These are phyloP conservation scores for Blastobotrys arbuscula DNA, from an alignment of 1,139 yeast species.

Conservation along the genomic window DNA sequence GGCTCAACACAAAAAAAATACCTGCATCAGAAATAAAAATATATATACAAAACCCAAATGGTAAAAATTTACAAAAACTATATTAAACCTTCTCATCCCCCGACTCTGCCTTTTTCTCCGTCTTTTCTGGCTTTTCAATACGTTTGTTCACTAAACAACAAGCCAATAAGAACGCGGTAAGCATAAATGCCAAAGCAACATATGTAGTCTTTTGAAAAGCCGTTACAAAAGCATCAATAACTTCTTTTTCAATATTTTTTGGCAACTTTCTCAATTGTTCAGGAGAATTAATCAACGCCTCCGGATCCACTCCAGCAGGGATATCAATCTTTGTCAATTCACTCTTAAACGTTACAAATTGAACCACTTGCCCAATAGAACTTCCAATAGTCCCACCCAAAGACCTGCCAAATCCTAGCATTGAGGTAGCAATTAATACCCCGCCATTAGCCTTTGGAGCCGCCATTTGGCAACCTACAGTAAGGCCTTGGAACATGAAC, in stretches of 20 bases:
- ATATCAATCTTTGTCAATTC: constrained; percentile 7
- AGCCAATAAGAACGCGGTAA: constrained; percentile 16
- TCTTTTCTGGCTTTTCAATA: constrained; percentile 12
- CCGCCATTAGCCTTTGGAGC: constrained; percentile 51
- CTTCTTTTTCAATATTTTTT: constrained; percentile 11
- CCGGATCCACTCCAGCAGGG: constrained; percentile 15
- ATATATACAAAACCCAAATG: too few relatives aligned
- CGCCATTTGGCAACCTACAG: constrained; percentile 48
- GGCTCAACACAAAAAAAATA: too few relatives aligned
- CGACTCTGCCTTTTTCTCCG: not conserved
- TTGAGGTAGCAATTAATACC: constrained; percentile 45
- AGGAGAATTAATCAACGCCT: constrained; percentile 20
- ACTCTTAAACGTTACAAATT: constrained; percentile 32
- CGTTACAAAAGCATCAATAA: constrained; percentile 22
- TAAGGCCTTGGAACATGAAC: constrained; percentile 45
- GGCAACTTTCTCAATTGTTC: constrained; percentile 19
- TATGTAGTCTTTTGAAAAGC: constrained; percentile 24
- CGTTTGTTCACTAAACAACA: constrained; percentile 23
- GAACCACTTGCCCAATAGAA: constrained; percentile 45
- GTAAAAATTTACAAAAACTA: too few relatives aligned
- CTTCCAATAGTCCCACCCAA: constrained; percentile 48
- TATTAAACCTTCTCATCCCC: not conserved
- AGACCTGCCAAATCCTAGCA: constrained; percentile 44
- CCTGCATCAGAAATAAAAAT: too few relatives aligned
- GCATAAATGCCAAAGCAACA: constrained; percentile 19